Conservation (phyloP, 2,329 filamentous ascomycete species). For the Mycogone perniciosa region DNA sequence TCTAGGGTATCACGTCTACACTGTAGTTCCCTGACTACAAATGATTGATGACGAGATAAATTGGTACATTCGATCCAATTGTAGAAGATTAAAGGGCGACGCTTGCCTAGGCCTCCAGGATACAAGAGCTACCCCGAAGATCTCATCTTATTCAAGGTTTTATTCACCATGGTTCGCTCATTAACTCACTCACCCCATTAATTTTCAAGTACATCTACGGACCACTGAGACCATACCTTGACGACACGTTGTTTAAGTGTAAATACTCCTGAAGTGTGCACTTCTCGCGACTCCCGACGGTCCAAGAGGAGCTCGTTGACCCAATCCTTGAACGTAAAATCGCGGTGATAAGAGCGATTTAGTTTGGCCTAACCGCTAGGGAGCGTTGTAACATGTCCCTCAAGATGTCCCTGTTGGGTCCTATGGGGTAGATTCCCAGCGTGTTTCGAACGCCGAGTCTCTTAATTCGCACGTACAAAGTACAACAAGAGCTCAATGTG, state of each 20-base stretch:
- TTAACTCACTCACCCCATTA: slow-evolving; percentile 48
- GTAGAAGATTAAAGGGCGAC: slow-evolving; percentile 76
- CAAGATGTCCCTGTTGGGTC: slow-evolving; percentile 76
- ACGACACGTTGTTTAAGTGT: slow-evolving; percentile 51
- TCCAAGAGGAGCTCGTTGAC: slow-evolving; percentile 76
- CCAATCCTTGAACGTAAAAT: slow-evolving; percentile 72
- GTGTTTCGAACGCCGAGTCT: slow-evolving; percentile 77
- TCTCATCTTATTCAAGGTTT: slow-evolving; percentile 71
- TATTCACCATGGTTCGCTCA: slow-evolving; percentile 75
- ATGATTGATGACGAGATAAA: slow-evolving; percentile 85
- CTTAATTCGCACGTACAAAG: no score
- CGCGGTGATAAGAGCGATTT: slow-evolving; percentile 76
- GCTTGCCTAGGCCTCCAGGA: slow-evolving; percentile 59
- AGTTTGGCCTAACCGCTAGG: slow-evolving; percentile 71
- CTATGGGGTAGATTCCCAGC: slow-evolving; percentile 68
- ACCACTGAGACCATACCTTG: slow-evolving; percentile 71
- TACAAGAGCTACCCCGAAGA: slow-evolving; percentile 72
- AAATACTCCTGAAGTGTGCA: slow-evolving; percentile 75
- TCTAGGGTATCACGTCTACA: slow-evolving; percentile 65
- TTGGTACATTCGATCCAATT: slow-evolving; percentile 89
- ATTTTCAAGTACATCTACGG: slow-evolving; percentile 73
- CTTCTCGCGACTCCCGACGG: slow-evolving; percentile 77
- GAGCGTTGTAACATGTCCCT: slow-evolving; percentile 71
- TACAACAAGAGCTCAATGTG: slow-evolving; percentile 79
- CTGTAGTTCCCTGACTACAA: slow-evolving; percentile 70